Conservation (phyloP, 208 protist genomes). For the Vickermania ingenoplastis region DNA sequence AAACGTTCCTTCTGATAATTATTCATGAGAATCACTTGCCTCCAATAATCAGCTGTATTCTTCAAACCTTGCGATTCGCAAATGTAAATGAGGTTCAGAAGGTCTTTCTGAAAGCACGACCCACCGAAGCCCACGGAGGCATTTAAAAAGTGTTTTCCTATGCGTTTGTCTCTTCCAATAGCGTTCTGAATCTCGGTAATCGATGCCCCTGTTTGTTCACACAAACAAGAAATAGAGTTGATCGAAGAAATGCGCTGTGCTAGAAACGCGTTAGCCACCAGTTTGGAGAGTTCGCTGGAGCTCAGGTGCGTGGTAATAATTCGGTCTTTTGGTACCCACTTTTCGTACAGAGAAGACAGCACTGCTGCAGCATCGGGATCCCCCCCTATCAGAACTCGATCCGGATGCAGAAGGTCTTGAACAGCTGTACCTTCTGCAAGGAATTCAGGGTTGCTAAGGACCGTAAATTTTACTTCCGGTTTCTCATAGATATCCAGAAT, state of each 20-base stretch:
- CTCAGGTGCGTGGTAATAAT: constrained; percentile 95
- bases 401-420: constrained; percentile 85
- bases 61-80: constrained; percentile 81
- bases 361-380: constrained; percentile 28
- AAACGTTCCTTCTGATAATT: constrained; percentile 95
- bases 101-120: constrained; percentile 97
- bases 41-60: constrained; percentile 95
- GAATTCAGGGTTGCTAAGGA: constrained; percentile 98
- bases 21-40: constrained; percentile 93
- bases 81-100: constrained; percentile 96
- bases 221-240: constrained; percentile 92
- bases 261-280: constrained; percentile 96
- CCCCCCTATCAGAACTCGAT: constrained; percentile 96
- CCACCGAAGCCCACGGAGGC: constrained; percentile 90
- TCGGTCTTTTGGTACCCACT: constrained; percentile 86
- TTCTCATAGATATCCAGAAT: constrained; percentile 25
- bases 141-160: constrained; percentile 92
- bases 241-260: constrained; percentile 97
- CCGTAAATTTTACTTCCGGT: constrained; percentile 58
- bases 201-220: constrained; percentile 88
- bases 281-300: constrained; percentile 96
- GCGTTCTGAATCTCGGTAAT: constrained; percentile 69
- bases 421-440: constrained; percentile 92
- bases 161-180: constrained; percentile 84
- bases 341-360: constrained; percentile 76